Percentiles rank a stretch among this genome's conserved stretches.
phyloP scores from a whole-genome alignment of 2,329 filamentous ascomycete species.

The Nakataea oryzae region DNA sequence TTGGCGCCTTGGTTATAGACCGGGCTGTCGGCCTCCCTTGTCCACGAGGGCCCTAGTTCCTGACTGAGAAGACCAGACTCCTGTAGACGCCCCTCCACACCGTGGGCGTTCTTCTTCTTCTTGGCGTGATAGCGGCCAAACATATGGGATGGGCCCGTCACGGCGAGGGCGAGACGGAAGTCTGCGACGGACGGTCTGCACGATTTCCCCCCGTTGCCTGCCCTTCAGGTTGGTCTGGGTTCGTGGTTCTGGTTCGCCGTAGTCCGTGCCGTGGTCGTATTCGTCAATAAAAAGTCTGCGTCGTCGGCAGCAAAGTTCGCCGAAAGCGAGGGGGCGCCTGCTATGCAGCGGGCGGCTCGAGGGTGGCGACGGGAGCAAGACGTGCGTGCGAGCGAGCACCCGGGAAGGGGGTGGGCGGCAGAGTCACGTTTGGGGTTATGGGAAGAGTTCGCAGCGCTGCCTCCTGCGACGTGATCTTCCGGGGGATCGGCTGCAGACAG shows the following conservation, averaged over 20 bases:
- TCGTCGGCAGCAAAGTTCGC: background rate
- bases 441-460: background rate
- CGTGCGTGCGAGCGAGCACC: no score
- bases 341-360: background rate
- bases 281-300: background rate
- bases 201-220: background rate
- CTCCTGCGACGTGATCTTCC: slow-evolving; percentile 1
- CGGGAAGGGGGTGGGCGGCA: no score
- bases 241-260: background rate
- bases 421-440: background rate
- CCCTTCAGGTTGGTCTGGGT: background rate
- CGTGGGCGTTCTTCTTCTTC: slow-evolving; percentile 23
- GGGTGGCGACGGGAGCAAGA: background rate
- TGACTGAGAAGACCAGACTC: slow-evolving; percentile 20
- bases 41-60: slow-evolving; percentile 13
- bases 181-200: background rate
- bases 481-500: slow-evolving; percentile 5
- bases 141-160: slow-evolving; percentile 23
- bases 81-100: slow-evolving; percentile 25
- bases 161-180: background rate
- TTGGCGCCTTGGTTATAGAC: background rate
- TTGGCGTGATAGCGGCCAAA: slow-evolving; percentile 30
- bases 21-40: background rate
- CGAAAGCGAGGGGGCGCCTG: background rate
- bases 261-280: background rate